A percentile compares a stretch with the other conserved stretches of the same genome.
These are phyloP conservation scores for Colletotrichum lentis DNA, from an alignment of 2,329 filamentous ascomycete genomes.

Conservation along the genomic window DNA sequence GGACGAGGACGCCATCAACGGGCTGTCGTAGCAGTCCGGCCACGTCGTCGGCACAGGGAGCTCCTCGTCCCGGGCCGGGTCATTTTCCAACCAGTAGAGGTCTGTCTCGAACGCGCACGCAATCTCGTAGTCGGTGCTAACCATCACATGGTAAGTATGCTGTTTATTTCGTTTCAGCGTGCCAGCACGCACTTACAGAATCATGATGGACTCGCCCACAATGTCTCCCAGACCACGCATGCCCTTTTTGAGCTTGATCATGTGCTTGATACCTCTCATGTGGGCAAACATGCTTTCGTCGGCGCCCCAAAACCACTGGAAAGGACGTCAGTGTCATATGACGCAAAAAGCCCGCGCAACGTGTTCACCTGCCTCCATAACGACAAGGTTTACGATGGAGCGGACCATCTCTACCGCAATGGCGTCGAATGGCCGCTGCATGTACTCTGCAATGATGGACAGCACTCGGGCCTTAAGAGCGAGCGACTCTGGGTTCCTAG, in stretches of 20 bases:
- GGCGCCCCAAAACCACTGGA: slow-evolving; percentile 41
- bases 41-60: slow-evolving; percentile 37
- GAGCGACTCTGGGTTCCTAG: slow-evolving; percentile 42
- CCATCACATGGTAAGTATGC: background rate
- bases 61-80: slow-evolving; percentile 28
- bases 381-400: slow-evolving; percentile 44
- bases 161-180: background rate
- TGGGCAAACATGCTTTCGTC: slow-evolving; percentile 46
- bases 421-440: slow-evolving; percentile 37
- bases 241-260: slow-evolving; percentile 43
- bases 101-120: slow-evolving; percentile 45
- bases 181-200: slow-evolving; percentile 23
- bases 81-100: slow-evolving; percentile 41
- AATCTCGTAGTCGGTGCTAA: slow-evolving; percentile 46
- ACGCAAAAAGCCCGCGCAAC: too few relatives aligned
- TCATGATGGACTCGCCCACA: slow-evolving; percentile 39
- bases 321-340: background rate
- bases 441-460: slow-evolving; percentile 43
- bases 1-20: slow-evolving; percentile 40
- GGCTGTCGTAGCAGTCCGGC: slow-evolving; percentile 41
- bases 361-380: slow-evolving; percentile 42
- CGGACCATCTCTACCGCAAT: slow-evolving; percentile 44
- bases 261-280: slow-evolving; percentile 45
- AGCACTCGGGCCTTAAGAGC: slow-evolving; percentile 43
- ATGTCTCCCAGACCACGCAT: slow-evolving; percentile 42